Base-by-base conservation (phyloP, 768 basidiomycete species). In the Ramaria rubella region DNA sequence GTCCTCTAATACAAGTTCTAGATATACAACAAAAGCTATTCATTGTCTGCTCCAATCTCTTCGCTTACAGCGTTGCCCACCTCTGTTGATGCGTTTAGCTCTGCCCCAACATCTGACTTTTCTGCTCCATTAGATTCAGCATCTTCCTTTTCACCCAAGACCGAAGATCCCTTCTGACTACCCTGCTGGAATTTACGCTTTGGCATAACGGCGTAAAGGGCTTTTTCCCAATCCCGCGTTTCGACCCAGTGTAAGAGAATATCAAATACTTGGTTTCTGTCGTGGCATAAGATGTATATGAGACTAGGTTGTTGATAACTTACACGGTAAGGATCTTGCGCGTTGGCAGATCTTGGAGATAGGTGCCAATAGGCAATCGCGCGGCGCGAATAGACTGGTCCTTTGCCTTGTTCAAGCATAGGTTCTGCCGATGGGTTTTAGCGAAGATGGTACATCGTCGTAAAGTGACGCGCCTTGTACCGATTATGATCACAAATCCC, bases 321-420 rank as follows among this genome's bases (percentile, higher is more conserved):
- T 99, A 98, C 53, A 99, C 94, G 1, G 96, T 99, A 60, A 99
- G 76, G 30, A 99, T 93, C 65, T 97, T 98, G 59, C 96, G 84
- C 9, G 94, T 94, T 30, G 86, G 79, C 57, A 99, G 75, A 48
- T 86, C 80, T 43, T 86, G 78, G 33, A 98, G 75, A 68, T 90
- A 96, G 55, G 84, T 86, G n/a, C 93, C 90, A 54, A 99, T 98
- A 3, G 96, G 96, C 54, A 99, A 81, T 49, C 90, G 85, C 4
- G 94, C 96, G 38, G 92, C 87, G 42, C 85, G 81, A 54, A 98
- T 79, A 4, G 80, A 81, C 34, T 87, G 80, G 49, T 74, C 73
- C 36, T 80, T 75, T 3, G 96, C 91, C 70, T 94, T 96, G 69
- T 91, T 79, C 55, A 89, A 76, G 68, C 95, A 98, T 31, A 98